These are phyloP conservation scores for Penicillium sp. DNA, from an alignment of 2,329 filamentous ascomycete species.

Conservation along the genomic window DNA sequence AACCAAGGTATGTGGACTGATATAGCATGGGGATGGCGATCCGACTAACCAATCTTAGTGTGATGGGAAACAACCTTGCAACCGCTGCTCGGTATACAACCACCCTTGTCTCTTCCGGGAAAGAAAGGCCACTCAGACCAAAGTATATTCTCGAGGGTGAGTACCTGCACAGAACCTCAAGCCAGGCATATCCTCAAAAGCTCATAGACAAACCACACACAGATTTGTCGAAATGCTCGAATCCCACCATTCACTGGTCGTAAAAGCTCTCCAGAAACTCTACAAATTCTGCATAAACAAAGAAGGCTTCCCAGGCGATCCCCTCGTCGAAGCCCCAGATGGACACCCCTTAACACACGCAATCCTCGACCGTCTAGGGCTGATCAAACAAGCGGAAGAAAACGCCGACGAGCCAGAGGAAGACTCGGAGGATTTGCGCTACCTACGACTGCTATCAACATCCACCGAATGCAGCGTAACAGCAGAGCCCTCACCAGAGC, in stretches of 20 bases:
- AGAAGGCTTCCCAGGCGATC: constrained; percentile 38
- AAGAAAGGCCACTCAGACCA: constrained; percentile 38
- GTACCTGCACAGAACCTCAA: not conserved
- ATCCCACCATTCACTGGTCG: constrained; percentile 36
- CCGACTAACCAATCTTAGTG: constrained; percentile 25
- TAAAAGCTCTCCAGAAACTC: constrained; percentile 36
- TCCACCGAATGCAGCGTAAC: constrained; percentile 32
- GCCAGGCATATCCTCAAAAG: too few relatives aligned
- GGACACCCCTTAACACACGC: constrained; percentile 37
- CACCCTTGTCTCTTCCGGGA: constrained; percentile 39
- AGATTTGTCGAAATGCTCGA: constrained; percentile 41
- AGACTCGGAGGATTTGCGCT: constrained; percentile 31
- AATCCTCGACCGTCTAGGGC: constrained; percentile 36
- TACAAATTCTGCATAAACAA: constrained; percentile 37
- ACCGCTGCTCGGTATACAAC: constrained; percentile 38
- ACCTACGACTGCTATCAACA: constrained; percentile 29
- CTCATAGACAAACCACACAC: constrained; percentile 2
- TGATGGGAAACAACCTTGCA: constrained; percentile 40
- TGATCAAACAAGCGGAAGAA: constrained; percentile 39
- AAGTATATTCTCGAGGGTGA: constrained; percentile 39
- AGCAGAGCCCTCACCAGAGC: constrained; percentile 34
- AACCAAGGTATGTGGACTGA: constrained; percentile 31
- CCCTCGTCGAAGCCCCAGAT: constrained; percentile 33
- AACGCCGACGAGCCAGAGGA: constrained; percentile 30
- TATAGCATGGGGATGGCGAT: not conserved